These are phyloP conservation scores for Rhynchosporium graminicola DNA, from an alignment of 2,329 filamentous ascomycete genomes.

Conservation along the genomic window DNA sequence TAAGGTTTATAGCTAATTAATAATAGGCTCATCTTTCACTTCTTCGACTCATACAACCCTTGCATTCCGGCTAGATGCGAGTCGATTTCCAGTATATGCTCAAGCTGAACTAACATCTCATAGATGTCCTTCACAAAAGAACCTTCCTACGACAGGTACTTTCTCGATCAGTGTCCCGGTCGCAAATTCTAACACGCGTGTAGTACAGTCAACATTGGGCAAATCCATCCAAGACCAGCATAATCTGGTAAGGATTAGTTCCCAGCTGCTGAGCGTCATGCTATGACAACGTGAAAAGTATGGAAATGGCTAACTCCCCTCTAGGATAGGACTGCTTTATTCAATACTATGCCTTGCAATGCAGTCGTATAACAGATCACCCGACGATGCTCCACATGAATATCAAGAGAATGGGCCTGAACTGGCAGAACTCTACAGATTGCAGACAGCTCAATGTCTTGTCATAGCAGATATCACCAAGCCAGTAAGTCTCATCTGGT, in stretches of 20 bases:
- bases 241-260: conserved; percentile 42
- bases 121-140: conserved; percentile 54
- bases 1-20: too few relatives aligned
- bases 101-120: conserved; percentile 15
- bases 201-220: conserved; percentile 51
- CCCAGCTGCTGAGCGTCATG: background rate
- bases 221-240: conserved; percentile 43
- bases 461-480: conserved; percentile 51
- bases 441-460: conserved; percentile 54
- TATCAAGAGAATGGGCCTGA: conserved; percentile 48
- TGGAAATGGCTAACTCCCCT: background rate
- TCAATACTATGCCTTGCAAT: conserved; percentile 30
- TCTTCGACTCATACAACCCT: conserved; percentile 54
- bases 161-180: background rate
- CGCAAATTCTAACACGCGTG: background rate
- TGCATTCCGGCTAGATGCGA: conserved; percentile 47
- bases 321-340: conserved; percentile 51
- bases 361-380: conserved; percentile 47
- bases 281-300: background rate
- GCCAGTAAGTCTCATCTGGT: conserved; percentile 38
- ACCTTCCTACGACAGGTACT: conserved; percentile 49
- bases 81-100: background rate
- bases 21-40: conserved; percentile 50
- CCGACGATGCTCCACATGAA: conserved; percentile 50
- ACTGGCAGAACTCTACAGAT: conserved; percentile 50